These are phyloP conservation scores for Aureobasidium lini DNA, from an alignment of 2,329 filamentous ascomycete genomes.

Conservation along the genomic window DNA sequence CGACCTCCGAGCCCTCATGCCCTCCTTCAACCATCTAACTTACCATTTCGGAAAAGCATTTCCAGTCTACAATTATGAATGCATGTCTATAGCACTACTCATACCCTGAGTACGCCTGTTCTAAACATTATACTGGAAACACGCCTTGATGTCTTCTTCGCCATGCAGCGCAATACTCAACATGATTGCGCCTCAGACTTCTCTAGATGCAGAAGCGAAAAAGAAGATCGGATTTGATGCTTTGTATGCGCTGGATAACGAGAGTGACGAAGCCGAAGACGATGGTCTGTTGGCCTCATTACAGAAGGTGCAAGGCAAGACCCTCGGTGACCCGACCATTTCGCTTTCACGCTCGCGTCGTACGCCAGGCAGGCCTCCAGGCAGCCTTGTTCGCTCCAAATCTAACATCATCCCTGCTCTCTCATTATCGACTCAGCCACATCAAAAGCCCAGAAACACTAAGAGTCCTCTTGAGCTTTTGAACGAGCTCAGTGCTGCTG, in stretches of 20 bases:
- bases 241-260: conserved; percentile 19
- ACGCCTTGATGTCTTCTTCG: not conserved
- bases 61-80: not conserved
- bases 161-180: conserved; percentile 1
- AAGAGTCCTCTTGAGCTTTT: not conserved
- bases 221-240: conserved; percentile 21
- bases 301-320: conserved; percentile 15
- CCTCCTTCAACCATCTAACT: not conserved
- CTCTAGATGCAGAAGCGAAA: not conserved
- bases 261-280: conserved; percentile 19
- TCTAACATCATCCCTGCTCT: conserved; percentile 16
- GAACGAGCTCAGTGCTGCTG: not conserved
- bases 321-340: conserved; percentile 8
- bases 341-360: not conserved
- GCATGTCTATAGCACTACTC: not conserved
- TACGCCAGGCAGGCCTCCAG: conserved; percentile 1
- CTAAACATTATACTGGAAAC: not conserved
- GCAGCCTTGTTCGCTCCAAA: conserved; percentile 19
- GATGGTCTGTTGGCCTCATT: conserved; percentile 19
- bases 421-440: not conserved
- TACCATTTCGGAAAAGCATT: not conserved
- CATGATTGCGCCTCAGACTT: not conserved
- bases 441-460: not conserved
- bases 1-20: not conserved
- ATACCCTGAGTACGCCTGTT: not conserved